Evolutionary conservation across 768 basidiomycete genomes (phyloP), one percentile per base, ranked within the genome.

Genomic region (Trametes villosa): DNA sequence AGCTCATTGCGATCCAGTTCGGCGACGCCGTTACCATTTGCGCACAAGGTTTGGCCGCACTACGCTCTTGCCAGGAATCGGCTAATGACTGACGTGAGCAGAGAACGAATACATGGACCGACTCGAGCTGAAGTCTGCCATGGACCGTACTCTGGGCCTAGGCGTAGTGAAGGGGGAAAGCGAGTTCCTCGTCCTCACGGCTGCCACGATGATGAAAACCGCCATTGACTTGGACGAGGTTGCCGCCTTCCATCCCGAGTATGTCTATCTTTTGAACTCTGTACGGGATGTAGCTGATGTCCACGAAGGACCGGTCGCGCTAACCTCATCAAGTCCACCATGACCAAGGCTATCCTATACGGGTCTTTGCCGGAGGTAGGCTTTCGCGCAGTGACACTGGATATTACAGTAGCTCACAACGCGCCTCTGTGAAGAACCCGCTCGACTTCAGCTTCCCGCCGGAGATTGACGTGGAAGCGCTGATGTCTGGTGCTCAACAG

Each of bases 281-380:
- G 29, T 30, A 20, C 4, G n/a, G 9, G 42, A 3, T 20, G 4
- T 44, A 18, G 29, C 22, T 38, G 53, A 33, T 7, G 42, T 26
- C n/a, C 26, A 24, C n/a, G 17, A 56, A 89, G 86, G 52, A 84
- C 79, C 57, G 91, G 86, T 60, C 82, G 77, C 42, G 85, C 88
- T 2, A 82, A 83, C 58, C 76, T 93, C 26, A 83, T 92, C 70
- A 88, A 88, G 72, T 86, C 88, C 9, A 89, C 85, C 26, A 87
- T 94, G 86, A 89, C 85, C 45, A 90, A 93, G 69, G 91, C 91
- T 12, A 91, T 93, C 63, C 69, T 92, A 33, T 92, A 92, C 68
- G 89, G 89, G 13, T 81, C 88, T 27, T 77, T 86, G 65, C 78
- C 86, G 24, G 81, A 86, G 69, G 88, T 88, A 70, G 31, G 76